These are phyloP conservation scores for Podaxis mareebaensis DNA, from an alignment of 768 basidiomycete species.

Conservation along the genomic window DNA sequence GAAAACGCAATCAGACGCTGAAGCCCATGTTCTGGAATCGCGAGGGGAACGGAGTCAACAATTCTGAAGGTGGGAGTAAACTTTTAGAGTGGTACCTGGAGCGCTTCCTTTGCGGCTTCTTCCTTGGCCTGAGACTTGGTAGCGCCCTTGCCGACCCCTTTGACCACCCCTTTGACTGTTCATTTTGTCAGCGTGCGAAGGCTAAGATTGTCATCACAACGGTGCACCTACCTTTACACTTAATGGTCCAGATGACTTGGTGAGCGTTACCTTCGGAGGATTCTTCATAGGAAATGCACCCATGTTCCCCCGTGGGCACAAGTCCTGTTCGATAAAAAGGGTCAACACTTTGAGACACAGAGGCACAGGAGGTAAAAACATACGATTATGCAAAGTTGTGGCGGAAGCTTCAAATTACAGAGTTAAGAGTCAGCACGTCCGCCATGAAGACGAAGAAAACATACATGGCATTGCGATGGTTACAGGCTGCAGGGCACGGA, in stretches of 20 bases:
- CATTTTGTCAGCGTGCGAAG: slow-evolving; percentile 1
- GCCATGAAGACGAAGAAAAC: slow-evolving; percentile 1
- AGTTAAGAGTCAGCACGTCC: slow-evolving; percentile 4
- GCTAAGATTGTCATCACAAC: neutral
- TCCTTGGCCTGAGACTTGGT: slow-evolving; percentile 50
- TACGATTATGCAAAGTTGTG: slow-evolving; percentile 48
- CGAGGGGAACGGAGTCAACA: neutral
- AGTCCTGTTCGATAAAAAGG: slow-evolving; percentile 1
- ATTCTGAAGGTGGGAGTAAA: neutral
- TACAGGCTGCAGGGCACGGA: neutral
- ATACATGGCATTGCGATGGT: slow-evolving; percentile 22
- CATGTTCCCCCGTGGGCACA: slow-evolving; percentile 1
- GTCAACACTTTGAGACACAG: neutral
- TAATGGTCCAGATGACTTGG: slow-evolving; percentile 48
- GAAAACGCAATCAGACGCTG: neutral
- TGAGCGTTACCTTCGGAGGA: slow-evolving; percentile 40
- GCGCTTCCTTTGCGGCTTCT: slow-evolving; percentile 45
- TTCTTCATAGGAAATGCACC: slow-evolving; percentile 41
- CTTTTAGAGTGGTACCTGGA: slow-evolving; percentile 30
- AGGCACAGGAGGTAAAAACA: slow-evolving; percentile 16
- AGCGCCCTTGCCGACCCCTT: slow-evolving; percentile 46
- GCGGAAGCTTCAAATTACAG: slow-evolving; percentile 25
- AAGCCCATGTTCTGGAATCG: slow-evolving; percentile 10
- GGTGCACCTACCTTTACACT: slow-evolving; percentile 52
- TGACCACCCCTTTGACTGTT: slow-evolving; percentile 47